Percentiles rank a stretch among this genome's conserved stretches.
phyloP scores from a whole-genome alignment of 108 stramenopile genomes.

The Fistulifera solaris region DNA sequence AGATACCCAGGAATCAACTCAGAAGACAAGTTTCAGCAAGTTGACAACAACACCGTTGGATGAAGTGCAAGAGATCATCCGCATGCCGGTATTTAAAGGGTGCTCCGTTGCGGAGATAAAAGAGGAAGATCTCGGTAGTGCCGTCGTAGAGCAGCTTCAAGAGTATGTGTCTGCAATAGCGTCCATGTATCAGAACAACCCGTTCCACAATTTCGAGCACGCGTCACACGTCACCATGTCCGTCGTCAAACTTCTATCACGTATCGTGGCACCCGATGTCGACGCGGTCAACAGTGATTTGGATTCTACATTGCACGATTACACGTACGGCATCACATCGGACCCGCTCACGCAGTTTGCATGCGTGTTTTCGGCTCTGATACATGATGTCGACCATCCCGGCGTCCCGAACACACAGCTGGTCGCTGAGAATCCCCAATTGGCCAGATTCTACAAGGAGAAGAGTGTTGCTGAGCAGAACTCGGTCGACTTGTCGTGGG shows the following conservation, averaged over 20 bases:
- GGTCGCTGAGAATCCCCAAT: slow-evolving; percentile 28
- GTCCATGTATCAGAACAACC: slow-evolving; percentile 3
- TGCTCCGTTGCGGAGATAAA: neutral
- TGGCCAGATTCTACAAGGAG: slow-evolving; percentile 33
- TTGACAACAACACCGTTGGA: slow-evolving; percentile 1
- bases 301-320: neutral
- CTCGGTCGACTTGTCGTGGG: slow-evolving; percentile 29
- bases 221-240: slow-evolving; percentile 10
- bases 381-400: slow-evolving; percentile 14
- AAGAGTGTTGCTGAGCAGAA: slow-evolving; percentile 33
- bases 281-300: neutral
- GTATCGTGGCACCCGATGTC: neutral
- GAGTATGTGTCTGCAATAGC: neutral
- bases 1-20: neutral
- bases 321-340: slow-evolving; percentile 19
- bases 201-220: slow-evolving; percentile 11
- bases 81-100: neutral
- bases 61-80: slow-evolving; percentile 11
- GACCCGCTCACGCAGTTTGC: slow-evolving; percentile 35
- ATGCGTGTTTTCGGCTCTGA: slow-evolving; percentile 14
- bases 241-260: neutral
- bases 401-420: slow-evolving; percentile 32
- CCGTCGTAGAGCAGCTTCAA: slow-evolving; percentile 1
- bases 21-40: neutral
- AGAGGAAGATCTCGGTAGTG: neutral